phyloP scores from a whole-genome alignment of 768 basidiomycete genomes.

The Hortiboletus campestris region DNA sequence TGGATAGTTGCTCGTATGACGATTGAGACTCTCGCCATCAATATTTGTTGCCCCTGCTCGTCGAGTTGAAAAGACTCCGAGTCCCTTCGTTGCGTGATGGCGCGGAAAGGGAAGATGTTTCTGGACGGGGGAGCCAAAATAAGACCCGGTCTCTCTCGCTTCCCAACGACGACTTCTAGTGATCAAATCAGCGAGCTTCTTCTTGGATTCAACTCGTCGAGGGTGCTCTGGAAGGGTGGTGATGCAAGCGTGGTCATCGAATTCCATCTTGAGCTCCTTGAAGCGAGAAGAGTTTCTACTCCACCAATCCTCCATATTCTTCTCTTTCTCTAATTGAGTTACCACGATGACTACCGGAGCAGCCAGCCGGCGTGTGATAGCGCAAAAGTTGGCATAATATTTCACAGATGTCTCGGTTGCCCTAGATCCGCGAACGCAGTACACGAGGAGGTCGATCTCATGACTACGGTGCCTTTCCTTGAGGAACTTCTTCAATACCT shows the following conservation, averaged over 20 bases:
- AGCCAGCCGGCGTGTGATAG: conserved; percentile 34
- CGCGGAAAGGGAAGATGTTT: not conserved
- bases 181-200: conserved; percentile 16
- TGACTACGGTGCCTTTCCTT: conserved; percentile 15
- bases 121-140: conserved; percentile 11
- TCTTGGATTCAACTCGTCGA: conserved; percentile 11
- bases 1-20: not conserved
- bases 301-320: conserved; percentile 33
- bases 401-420: conserved; percentile 25
- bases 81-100: not conserved
- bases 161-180: conserved; percentile 8
- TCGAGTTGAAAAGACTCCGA: not conserved
- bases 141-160: not conserved
- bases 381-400: conserved; percentile 35
- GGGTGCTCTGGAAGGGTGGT: conserved; percentile 24
- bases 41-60: not conserved
- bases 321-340: conserved; percentile 34
- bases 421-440: conserved; percentile 36
- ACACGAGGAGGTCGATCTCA: conserved; percentile 42
- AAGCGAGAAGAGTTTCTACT: conserved; percentile 27
- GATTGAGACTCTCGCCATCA: not conserved
- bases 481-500: conserved; percentile 20
- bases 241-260: conserved; percentile 39
- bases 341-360: conserved; percentile 40
- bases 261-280: conserved; percentile 27